Base-by-base conservation (phyloP, 2,329 filamentous ascomycete species). In the Fusarium tricinctum region DNA sequence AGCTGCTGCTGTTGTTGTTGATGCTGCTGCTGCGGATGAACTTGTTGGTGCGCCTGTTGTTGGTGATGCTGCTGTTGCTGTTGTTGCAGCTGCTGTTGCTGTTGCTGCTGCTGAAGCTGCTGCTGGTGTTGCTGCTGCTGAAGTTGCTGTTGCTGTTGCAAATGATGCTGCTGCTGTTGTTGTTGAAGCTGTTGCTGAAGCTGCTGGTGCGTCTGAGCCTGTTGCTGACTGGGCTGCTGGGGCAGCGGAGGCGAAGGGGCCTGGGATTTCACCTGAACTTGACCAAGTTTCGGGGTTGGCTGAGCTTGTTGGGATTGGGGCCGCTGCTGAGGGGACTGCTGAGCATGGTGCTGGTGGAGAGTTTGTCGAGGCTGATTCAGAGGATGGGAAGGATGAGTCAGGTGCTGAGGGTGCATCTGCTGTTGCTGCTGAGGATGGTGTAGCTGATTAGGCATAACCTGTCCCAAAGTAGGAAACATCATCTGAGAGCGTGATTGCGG, bases 401-500 rank as follows among this genome's bases (percentile, higher is more conserved):
- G 57, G 44, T 75, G 74, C 30, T 77, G 78, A 20, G 79, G 77
- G 45, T 80, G 76, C 50, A 72, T 63, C 28, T 79, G 74, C 35
- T 77, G 78, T 35, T 80, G 77, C 15, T 79, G 78, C 58, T 82
- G 80, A 45, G 83, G 83, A 14, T 82, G 81, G 50, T 83, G 75
- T 22, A 84, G 69, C 50, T 83, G 80, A 70, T 80, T 81, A 49
- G 80, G 79, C 51, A 82, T 79, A 48, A 81, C 74, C 69, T 83
- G 82, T 60, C 74, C 78, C 70, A 83, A 75, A 49, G 80, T 64
- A 20, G 72, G 72, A 49, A 72, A 74, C 65, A 74, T 70, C 71
- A 84, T 83, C 78, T 82, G 81, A 69, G 80, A 85, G 62, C 80
- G 81, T 63, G 79, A 78, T 43, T 78, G 81, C 23, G 80, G 68